Evolutionary conservation across 129 eudicot species (phyloP).

Genomic region (Saussurea involucrata): DNA sequence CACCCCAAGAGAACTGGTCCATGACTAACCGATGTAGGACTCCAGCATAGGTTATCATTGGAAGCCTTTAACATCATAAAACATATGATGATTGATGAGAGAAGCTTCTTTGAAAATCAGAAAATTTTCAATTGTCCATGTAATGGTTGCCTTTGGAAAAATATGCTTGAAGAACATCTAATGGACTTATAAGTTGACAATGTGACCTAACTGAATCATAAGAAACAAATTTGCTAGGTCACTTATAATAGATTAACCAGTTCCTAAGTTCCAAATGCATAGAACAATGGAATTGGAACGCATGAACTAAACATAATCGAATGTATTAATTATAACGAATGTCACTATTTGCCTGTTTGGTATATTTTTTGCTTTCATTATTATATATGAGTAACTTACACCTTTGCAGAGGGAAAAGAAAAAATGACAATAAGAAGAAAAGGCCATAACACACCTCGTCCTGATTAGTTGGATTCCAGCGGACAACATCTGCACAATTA

Average conservation of each 20-base stretch:
- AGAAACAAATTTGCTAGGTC: not conserved
- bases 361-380: not conserved
- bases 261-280: not conserved
- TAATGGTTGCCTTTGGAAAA: not conserved
- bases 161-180: not conserved
- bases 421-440: not conserved
- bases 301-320: not conserved
- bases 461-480: slow-evolving; percentile 92
- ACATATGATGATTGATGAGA: not conserved
- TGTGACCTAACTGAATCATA: not conserved
- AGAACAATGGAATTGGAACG: not conserved
- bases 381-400: not conserved
- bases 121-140: not conserved
- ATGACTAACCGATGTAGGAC: not conserved
- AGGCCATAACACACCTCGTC: slow-evolving; percentile 57
- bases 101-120: not conserved
- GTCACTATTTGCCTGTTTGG: not conserved
- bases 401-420: not conserved
- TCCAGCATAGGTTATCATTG: not conserved
- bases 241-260: not conserved
- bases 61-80: not conserved
- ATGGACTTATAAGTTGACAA: not conserved
- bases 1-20: not conserved
- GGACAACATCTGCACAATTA: slow-evolving; percentile 48
- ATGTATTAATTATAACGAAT: not conserved